Percentiles rank a stretch among this genome's conserved stretches.
phyloP scores from a whole-genome alignment of 495 filamentous ascomycete genomes.

The Durotheca rogersii region DNA sequence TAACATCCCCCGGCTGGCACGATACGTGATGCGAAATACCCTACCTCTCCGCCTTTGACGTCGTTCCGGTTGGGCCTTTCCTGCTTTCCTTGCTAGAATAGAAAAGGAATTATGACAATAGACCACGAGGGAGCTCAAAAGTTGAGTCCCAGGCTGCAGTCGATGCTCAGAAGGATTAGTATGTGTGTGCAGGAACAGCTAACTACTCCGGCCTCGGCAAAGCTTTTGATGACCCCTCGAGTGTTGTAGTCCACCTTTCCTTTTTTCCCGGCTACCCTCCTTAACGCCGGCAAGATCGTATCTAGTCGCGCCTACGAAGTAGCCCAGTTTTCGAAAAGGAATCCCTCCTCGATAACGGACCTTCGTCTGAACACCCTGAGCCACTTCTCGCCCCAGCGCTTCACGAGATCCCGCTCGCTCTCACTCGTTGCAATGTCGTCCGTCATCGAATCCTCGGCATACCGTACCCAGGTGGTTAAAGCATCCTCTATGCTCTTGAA shows the following conservation, averaged over 20 bases:
- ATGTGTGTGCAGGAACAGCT: too few relatives aligned
- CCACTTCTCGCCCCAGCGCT: constrained; percentile 84
- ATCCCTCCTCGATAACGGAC: constrained; percentile 79
- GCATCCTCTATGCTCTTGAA: constrained; percentile 81
- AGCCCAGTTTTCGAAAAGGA: constrained; percentile 43
- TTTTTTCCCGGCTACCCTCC: constrained; percentile 13
- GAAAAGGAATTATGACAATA: too few relatives aligned
- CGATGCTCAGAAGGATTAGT: too few relatives aligned
- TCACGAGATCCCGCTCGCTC: constrained; percentile 64
- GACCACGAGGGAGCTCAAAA: too few relatives aligned
- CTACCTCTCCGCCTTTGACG: too few relatives aligned
- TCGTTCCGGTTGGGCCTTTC: too few relatives aligned
- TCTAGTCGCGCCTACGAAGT: constrained; percentile 12
- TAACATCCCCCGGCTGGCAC: too few relatives aligned
- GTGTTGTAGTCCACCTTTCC: background rate
- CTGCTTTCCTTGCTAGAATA: too few relatives aligned
- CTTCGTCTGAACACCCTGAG: constrained; percentile 78
- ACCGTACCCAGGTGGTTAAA: constrained; percentile 68
- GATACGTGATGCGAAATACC: too few relatives aligned
- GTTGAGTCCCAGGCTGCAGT: too few relatives aligned
- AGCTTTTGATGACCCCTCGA: too few relatives aligned
- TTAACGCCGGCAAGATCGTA: constrained; percentile 1
- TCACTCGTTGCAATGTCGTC: constrained; percentile 50
- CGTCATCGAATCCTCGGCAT: constrained; percentile 68
- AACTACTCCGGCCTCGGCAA: too few relatives aligned